Base-by-base conservation (phyloP, 2,329 filamentous ascomycete genomes). In the Colletotrichum cereale region DNA sequence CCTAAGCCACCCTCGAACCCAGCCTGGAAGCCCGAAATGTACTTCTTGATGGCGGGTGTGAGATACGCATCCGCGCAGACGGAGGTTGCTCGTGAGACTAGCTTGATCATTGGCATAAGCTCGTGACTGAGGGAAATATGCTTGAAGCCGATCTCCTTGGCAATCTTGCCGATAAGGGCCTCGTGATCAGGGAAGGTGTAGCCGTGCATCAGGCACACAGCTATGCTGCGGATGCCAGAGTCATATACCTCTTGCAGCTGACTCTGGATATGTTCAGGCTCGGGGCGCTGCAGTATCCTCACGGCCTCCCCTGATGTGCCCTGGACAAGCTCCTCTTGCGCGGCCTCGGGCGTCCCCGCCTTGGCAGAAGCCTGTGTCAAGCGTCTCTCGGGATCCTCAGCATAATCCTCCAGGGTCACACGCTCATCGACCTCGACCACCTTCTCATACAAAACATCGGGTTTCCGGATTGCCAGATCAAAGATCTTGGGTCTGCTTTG, bases 141-240 rank as follows among this genome's bases (percentile, higher is more conserved):
- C 67, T 89, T 82, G 78, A 97, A 96, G 1, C 95, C 95, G 74
- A 97, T 91, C 21, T 96, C 92, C 69, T 85, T 87, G 0, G 95
- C 95, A 58, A 97, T 84, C 74, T 86, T 88, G 21, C 94, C 94
- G 12, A 97, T 86, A 52, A 94, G 78, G 0, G 91, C 90, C 79
- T 98, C 95, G 76, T 98, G 95, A 61, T 93, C 89, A 1, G 94
- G 94, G 77, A 94, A 98, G 0, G 94, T 97, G 79, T 97, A 98
- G 5, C 92, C 93, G 78, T 98, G 95, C 91, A 97, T 95, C 71
- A 98, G 83, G 76, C 94, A 97, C 2, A 98, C 94, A 3, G 95
- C 95, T 75, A 98, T 91, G 79, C 93, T 97, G 73, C 88, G 87
- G 75, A 97, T 91, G 0, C 93, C 93, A 40, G 86, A 84, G 73